Conservation (phyloP, 257 asterid genomes). For the Penstemon barbatus region DNA sequence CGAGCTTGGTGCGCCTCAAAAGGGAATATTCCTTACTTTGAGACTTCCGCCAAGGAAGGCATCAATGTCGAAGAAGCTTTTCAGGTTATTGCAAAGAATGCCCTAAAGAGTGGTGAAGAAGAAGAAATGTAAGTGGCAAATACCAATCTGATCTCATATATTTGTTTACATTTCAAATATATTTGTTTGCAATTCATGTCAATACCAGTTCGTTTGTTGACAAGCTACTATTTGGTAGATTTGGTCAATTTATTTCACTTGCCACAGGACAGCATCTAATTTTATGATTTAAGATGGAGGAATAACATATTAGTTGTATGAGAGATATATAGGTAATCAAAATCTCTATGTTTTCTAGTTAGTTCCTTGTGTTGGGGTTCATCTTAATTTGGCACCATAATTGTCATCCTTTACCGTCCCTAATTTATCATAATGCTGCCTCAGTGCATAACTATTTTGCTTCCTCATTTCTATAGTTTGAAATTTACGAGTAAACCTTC, state of each 20-base stretch:
- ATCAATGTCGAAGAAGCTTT: conserved; percentile 95
- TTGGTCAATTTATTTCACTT: neutral
- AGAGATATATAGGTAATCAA: no score
- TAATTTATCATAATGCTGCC: neutral
- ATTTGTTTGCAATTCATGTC: neutral
- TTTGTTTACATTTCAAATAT: no score
- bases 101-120: conserved; percentile 86
- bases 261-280: neutral
- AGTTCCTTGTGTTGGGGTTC: neutral
- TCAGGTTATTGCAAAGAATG: conserved; percentile 90
- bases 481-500: neutral
- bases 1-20: conserved; percentile 98
- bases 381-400: neutral
- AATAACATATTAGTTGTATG: no score
- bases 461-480: neutral
- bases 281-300: no score
- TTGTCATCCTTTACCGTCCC: neutral
- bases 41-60: conserved; percentile 99
- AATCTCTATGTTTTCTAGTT: no score
- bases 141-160: neutral
- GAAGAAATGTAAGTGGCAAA: conserved; percentile 80
- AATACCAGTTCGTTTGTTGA: conserved; percentile 4
- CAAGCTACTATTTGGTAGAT: neutral
- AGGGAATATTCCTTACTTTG: conserved; percentile 95
- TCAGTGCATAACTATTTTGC: neutral